Evolutionary conservation across 805 yeast species (phyloP).

Genomic region (Myxozyma sirexii): DNA sequence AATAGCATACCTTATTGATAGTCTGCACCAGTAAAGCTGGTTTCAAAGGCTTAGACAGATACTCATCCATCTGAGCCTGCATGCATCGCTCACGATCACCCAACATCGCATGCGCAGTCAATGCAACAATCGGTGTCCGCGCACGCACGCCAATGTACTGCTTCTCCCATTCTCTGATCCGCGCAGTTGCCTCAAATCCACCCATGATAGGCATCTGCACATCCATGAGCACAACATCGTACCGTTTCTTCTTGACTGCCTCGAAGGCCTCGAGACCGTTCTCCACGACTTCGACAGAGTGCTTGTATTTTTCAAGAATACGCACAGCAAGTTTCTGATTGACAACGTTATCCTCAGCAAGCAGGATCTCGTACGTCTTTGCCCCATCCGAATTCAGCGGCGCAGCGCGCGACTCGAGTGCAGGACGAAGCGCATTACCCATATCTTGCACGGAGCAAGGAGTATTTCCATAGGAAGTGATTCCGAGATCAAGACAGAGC

Average conservation of each 20-base stretch:
- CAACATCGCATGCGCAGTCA: slow-evolving; percentile 93
- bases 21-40: slow-evolving; percentile 83
- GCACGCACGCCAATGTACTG: slow-evolving; percentile 72
- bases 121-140: slow-evolving; percentile 84
- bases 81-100: slow-evolving; percentile 87
- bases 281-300: slow-evolving; percentile 79
- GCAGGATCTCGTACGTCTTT: slow-evolving; percentile 67
- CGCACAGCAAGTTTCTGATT: slow-evolving; percentile 86
- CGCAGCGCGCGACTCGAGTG: slow-evolving; percentile 77
- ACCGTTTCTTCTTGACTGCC: slow-evolving; percentile 65
- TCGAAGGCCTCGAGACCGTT: slow-evolving; percentile 83
- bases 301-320: slow-evolving; percentile 83
- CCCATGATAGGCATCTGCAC: slow-evolving; percentile 97
- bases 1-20: slow-evolving; percentile 55
- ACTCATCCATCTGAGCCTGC: slow-evolving; percentile 91
- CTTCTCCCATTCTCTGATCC: slow-evolving; percentile 85
- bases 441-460: slow-evolving; percentile 82
- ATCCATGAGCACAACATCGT: slow-evolving; percentile 87
- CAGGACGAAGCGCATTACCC: slow-evolving; percentile 82
- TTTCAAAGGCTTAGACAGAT: slow-evolving; percentile 82
- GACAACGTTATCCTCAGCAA: slow-evolving; percentile 86
- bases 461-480: slow-evolving; percentile 84
- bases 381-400: slow-evolving; percentile 81
- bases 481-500: slow-evolving; percentile 81
- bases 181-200: slow-evolving; percentile 87